Evolutionary conservation across 2,329 filamentous ascomycete species (phyloP).

Genomic region (Cytospora paraplurivora): DNA sequence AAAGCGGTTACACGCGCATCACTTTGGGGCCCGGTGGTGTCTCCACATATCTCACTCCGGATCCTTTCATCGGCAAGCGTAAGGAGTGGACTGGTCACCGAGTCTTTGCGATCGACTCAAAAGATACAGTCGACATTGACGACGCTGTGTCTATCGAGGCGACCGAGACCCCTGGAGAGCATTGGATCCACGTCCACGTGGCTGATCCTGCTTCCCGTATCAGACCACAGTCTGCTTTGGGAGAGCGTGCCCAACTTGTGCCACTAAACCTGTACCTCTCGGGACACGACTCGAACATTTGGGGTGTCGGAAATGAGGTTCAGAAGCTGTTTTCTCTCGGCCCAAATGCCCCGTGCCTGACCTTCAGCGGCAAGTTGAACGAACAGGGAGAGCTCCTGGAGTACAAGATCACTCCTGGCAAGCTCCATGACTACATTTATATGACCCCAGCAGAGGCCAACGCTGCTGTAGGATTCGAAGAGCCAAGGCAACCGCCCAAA

Average conservation of each 20-base stretch:
- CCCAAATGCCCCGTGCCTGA: slow-evolving; percentile 54
- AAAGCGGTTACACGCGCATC: slow-evolving; percentile 45
- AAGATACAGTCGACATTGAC: slow-evolving; percentile 70
- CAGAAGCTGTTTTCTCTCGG: slow-evolving; percentile 58
- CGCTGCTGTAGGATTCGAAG: slow-evolving; percentile 23
- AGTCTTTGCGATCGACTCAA: slow-evolving; percentile 74
- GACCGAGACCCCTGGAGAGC: slow-evolving; percentile 54
- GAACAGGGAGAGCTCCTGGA: slow-evolving; percentile 55
- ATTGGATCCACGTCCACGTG: slow-evolving; percentile 78
- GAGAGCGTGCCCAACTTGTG: slow-evolving; percentile 62
- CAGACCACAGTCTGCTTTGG: slow-evolving; percentile 57
- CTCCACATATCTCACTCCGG: slow-evolving; percentile 32
- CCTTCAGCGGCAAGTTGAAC: slow-evolving; percentile 63
- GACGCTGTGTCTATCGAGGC: slow-evolving; percentile 74
- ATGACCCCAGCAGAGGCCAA: slow-evolving; percentile 57
- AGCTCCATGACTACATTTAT: slow-evolving; percentile 57
- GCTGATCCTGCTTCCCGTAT: slow-evolving; percentile 78
- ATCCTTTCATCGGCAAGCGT: slow-evolving; percentile 53
- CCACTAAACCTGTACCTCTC: slow-evolving; percentile 62
- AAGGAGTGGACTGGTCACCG: slow-evolving; percentile 60
- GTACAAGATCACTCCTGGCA: slow-evolving; percentile 55
- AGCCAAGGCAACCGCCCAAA: slow-evolving; percentile 17
- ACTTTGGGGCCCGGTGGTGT: slow-evolving; percentile 32
- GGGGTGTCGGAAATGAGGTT: slow-evolving; percentile 39
- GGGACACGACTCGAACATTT: slow-evolving; percentile 60